Evolutionary conservation across 2,329 filamentous ascomycete species (phyloP), one percentile per base, ranked within the genome.

Genomic region (Trichoderma sp.): DNA sequence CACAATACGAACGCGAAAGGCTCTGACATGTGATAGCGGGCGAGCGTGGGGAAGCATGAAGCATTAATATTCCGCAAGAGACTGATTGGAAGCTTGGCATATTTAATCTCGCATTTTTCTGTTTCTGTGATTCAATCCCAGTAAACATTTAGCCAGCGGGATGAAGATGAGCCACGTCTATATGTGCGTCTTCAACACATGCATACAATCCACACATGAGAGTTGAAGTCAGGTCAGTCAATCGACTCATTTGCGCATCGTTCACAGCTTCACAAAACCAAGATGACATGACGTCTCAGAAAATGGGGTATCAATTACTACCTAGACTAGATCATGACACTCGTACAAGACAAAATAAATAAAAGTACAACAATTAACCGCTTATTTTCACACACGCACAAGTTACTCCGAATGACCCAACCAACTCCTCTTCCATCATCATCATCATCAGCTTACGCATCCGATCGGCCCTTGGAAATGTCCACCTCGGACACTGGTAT

Each of bases 401-500:
- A 8, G n/a, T 45, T 41, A 68, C 45, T 62, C 38, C n/a, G 14
- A 63, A 35, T 27, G 33, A 31, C n/a, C 18, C 56, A 71, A 21
- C 27, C 53, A 24, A 24, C 56, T 38, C 38, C 31, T 60, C 24
- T 53, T 21, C 38, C 38, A 41, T 41, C 50, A 56, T 53, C n/a
- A n/a, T 62, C 33, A n/a, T 62, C 33, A 21, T 71, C 35, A 29
- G 8, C 18, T 64, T 33, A 72, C 41, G 60, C 59, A 53, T 64
- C 62, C 14, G 69, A 68, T 29, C 69, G 69, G 31, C 75, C 75
- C 38, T 66, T 73, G 29, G 69, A 71, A 45, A 86, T 77, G 64
- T 86, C 85, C 24, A 84, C 83, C 24, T 86, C 83, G 7, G 75
- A 76, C 29, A 85, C 35, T 4, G 82, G 82, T 66, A 87, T 80